phyloP scores from a whole-genome alignment of 306 rosid species.

The Dalbergia cultrata region DNA sequence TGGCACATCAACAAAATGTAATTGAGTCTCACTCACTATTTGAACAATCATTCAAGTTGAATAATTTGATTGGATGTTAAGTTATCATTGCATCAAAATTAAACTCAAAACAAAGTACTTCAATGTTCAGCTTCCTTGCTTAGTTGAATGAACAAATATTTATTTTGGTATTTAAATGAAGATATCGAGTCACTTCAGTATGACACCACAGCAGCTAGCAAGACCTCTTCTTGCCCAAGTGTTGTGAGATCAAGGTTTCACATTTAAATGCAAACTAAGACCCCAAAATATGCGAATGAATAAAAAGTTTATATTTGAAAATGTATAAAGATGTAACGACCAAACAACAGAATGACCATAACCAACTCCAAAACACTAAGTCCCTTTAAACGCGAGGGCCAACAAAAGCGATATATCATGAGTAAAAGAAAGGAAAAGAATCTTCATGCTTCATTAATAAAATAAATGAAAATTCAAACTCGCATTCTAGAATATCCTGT shows the following conservation, averaged over 20 bases:
- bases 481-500: not conserved
- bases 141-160: not conserved
- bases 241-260: constrained; percentile 4
- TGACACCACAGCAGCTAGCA: not conserved
- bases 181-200: constrained; percentile 11
- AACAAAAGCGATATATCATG: constrained; percentile 3
- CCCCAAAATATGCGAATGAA: not conserved
- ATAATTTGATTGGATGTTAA: no score
- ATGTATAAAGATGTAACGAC: not conserved
- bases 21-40: no score
- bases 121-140: constrained; percentile 19
- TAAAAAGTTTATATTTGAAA: constrained; percentile 11
- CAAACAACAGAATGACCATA: not conserved
- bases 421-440: constrained; percentile 19
- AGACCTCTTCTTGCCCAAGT: constrained; percentile 8
- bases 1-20: no score
- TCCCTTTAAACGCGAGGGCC: not conserved
- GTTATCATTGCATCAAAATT: no score
- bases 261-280: not conserved
- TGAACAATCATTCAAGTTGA: no score
- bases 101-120: not conserved
- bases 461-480: constrained; percentile 9
- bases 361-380: not conserved
- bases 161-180: constrained; percentile 12
- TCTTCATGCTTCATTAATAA: constrained; percentile 12